These are phyloP conservation scores for Clitocybe nebularis DNA, from an alignment of 1,284 basidiomycete species.

Conservation along the genomic window DNA sequence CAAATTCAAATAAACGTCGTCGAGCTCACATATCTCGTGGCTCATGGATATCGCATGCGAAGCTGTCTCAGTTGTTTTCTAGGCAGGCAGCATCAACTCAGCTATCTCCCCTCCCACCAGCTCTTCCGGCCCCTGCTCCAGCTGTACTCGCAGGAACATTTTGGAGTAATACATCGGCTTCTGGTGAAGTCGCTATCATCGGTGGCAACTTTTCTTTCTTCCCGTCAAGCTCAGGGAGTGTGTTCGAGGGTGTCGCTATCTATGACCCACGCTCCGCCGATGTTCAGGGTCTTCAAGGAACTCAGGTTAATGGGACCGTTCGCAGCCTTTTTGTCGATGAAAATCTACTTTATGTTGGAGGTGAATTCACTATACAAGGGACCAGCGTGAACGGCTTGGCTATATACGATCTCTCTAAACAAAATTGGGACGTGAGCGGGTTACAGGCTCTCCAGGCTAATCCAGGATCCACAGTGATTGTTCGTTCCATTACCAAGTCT, in stretches of 20 bases:
- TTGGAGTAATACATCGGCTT: conserved; percentile 81
- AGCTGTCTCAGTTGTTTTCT: conserved; percentile 44
- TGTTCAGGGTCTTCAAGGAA: conserved; percentile 57
- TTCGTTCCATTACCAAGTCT: conserved; percentile 73
- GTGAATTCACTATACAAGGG: conserved; percentile 64
- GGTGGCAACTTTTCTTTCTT: conserved; percentile 87
- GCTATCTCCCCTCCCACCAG: conserved; percentile 49
- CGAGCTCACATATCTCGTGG: conserved; percentile 33
- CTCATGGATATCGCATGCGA: conserved; percentile 49
- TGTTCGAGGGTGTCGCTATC: conserved; percentile 64
- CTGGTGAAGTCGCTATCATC: conserved; percentile 68
- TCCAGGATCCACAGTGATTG: conserved; percentile 56
- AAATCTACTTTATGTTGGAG: conserved; percentile 74
- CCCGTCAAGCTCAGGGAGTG: conserved; percentile 36
- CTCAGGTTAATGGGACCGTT: conserved; percentile 69
- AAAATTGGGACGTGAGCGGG: conserved; percentile 57
- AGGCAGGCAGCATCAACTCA: conserved; percentile 43
- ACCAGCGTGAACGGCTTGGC: conserved; percentile 63
- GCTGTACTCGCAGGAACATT: conserved; percentile 85
- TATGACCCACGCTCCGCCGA: conserved; percentile 58
- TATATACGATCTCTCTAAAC: conserved; percentile 66
- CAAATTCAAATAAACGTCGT: conserved; percentile 31
- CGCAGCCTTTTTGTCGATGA: conserved; percentile 65
- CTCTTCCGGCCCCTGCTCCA: conserved; percentile 60
- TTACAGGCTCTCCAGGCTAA: conserved; percentile 55